phyloP scores from a whole-genome alignment of 768 basidiomycete species.

The Wakefieldia striispora region DNA sequence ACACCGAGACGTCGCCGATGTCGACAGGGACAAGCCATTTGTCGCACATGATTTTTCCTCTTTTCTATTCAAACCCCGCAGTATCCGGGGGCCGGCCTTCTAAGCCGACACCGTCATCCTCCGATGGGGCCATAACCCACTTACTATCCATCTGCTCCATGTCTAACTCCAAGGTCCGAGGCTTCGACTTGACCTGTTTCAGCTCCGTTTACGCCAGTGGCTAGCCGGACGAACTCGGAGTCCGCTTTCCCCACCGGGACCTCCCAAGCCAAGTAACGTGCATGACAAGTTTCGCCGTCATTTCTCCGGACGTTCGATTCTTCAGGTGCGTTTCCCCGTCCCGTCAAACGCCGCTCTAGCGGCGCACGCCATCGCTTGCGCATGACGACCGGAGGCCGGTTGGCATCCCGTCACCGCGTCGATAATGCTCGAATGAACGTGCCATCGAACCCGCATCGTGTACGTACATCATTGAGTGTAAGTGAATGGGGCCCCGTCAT shows the following conservation, averaged over 20 bases:
- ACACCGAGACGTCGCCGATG: neutral
- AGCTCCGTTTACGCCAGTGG: too few species aligned
- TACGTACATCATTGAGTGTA: too few species aligned
- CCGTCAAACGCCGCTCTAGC: constrained; percentile 5
- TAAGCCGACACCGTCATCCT: too few species aligned
- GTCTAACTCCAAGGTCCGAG: neutral
- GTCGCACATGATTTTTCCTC: neutral
- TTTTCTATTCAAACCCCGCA: neutral
- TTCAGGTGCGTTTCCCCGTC: neutral
- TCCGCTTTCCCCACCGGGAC: too few species aligned
- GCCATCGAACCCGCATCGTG: too few species aligned
- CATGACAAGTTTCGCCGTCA: neutral
- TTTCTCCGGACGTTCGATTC: neutral
- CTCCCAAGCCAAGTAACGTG: neutral
- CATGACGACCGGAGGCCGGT: constrained; percentile 10
- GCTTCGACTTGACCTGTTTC: neutral
- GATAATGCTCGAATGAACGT: too few species aligned
- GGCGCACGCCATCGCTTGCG: neutral
- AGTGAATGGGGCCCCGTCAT: too few species aligned
- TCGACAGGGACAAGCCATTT: too few species aligned
- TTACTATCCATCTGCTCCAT: neutral
- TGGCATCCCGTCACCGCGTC: neutral
- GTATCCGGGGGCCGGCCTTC: constrained; percentile 5
- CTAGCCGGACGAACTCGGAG: neutral
- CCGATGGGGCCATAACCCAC: too few species aligned